Evolutionary conservation across 352 stramenopile species (phyloP).

Genomic region (Elongisporangium undulatum): DNA sequence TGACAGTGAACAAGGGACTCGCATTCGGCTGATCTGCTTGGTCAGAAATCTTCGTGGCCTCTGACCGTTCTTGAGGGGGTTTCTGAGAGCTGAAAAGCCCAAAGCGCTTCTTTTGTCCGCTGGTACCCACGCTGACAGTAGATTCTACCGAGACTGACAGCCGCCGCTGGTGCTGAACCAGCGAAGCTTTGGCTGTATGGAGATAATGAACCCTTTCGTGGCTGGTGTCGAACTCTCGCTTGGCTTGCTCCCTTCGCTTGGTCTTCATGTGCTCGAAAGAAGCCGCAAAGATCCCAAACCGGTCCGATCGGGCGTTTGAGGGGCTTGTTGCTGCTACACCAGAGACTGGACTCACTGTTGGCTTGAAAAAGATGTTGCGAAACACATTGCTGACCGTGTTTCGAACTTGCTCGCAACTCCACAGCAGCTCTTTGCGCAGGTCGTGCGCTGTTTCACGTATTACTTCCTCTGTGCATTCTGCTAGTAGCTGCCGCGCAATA

Average conservation of each 20-base stretch:
- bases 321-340: slow-evolving; percentile 2
- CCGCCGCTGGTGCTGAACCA: slow-evolving; percentile 8
- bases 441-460: slow-evolving; percentile 24
- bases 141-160: slow-evolving; percentile 1
- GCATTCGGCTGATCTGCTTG: slow-evolving; percentile 1
- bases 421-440: slow-evolving; percentile 31
- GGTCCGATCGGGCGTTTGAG: slow-evolving; percentile 4
- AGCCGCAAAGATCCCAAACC: slow-evolving; percentile 18
- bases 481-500: slow-evolving; percentile 10
- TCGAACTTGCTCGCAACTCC: slow-evolving; percentile 17
- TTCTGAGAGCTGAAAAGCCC: slow-evolving; percentile 9
- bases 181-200: neutral
- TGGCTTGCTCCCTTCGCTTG: slow-evolving; percentile 7
- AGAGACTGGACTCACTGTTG: neutral
- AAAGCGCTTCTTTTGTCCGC: slow-evolving; percentile 13
- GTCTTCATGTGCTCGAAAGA: slow-evolving; percentile 13
- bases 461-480: slow-evolving; percentile 20
- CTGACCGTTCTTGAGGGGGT: neutral
- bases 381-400: slow-evolving; percentile 9
- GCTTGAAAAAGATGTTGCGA: slow-evolving; percentile 17
- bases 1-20: slow-evolving; percentile 2
- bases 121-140: neutral
- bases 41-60: neutral
- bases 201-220: slow-evolving; percentile 2
- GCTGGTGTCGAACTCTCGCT: neutral